These are phyloP conservation scores for Hanseniaspora gamundiae DNA, from an alignment of 1,139 yeast species.

Conservation along the genomic window DNA sequence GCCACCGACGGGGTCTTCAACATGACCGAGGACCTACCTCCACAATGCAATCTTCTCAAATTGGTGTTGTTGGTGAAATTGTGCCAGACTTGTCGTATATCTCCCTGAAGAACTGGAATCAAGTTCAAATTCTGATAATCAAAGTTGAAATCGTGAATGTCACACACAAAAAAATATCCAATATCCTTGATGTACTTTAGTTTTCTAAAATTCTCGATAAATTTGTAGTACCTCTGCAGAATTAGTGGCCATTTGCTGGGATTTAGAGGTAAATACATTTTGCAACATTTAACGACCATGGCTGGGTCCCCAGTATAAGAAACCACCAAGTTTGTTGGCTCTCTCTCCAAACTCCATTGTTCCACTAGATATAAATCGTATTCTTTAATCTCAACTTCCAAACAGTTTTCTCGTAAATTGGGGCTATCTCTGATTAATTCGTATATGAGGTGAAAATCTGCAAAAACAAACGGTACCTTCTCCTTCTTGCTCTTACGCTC, in stretches of 20 bases:
- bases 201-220: constrained; percentile 4
- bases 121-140: constrained; percentile 46
- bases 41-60: constrained; percentile 65
- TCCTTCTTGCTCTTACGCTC: background rate
- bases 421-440: constrained; percentile 30
- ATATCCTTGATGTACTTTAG: constrained; percentile 4
- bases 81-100: constrained; percentile 39
- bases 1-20: constrained; percentile 64
- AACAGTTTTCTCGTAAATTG: constrained; percentile 23
- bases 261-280: constrained; percentile 47
- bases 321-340: constrained; percentile 55
- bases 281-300: constrained; percentile 49
- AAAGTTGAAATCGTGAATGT: constrained; percentile 59
- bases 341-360: constrained; percentile 79
- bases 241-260: constrained; percentile 43
- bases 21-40: constrained; percentile 70
- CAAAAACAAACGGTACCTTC: constrained; percentile 25
- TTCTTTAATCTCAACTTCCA: constrained; percentile 44
- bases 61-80: constrained; percentile 61
- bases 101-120: constrained; percentile 52
- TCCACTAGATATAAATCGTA: constrained; percentile 85
- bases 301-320: constrained; percentile 73
- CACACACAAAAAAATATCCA: constrained; percentile 66
- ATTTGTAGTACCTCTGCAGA: constrained; percentile 46
- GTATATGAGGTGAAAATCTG: constrained; percentile 43